Conservation (phyloP, 208 protist genomes). For the Zelonia costaricensis region DNA sequence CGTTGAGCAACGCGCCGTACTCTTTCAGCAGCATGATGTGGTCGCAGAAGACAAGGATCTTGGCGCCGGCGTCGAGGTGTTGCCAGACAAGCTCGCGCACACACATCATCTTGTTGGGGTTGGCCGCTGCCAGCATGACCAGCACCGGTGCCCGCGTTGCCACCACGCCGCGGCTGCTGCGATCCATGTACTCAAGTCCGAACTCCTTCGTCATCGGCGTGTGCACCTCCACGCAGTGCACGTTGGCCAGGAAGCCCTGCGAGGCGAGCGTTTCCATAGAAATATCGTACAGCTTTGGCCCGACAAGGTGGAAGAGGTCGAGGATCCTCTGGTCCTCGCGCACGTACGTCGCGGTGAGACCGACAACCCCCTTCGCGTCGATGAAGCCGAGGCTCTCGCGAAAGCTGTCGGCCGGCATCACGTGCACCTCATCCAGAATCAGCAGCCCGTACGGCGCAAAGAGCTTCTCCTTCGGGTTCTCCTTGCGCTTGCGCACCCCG, state of each 20-base stretch:
- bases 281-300: slow-evolving; percentile 99
- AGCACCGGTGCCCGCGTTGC: slow-evolving; percentile 49
- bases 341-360: slow-evolving; percentile 97
- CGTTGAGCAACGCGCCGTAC: slow-evolving; percentile 90
- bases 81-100: slow-evolving; percentile 92
- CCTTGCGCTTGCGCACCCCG: slow-evolving; percentile 41
- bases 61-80: slow-evolving; percentile 93
- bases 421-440: slow-evolving; percentile 96
- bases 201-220: slow-evolving; percentile 98
- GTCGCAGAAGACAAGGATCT: slow-evolving; percentile 99
- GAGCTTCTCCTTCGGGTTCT: slow-evolving; percentile 80
- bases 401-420: slow-evolving; percentile 97
- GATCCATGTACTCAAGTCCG: slow-evolving; percentile 88
- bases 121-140: slow-evolving; percentile 80
- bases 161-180: slow-evolving; percentile 31
- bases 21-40: slow-evolving; percentile 95
- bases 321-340: slow-evolving; percentile 98
- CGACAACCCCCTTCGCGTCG: slow-evolving; percentile 97
- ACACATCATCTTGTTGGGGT: slow-evolving; percentile 91
- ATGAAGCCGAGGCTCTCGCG: slow-evolving; percentile 92
- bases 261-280: slow-evolving; percentile 98
- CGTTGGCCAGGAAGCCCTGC: slow-evolving; percentile 96
- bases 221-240: slow-evolving; percentile 98
- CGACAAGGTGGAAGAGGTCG: slow-evolving; percentile 98
- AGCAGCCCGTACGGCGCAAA: slow-evolving; percentile 82